Evolutionary conservation across 2,329 filamentous ascomycete species (phyloP), one percentile per base, ranked within the genome.

Genomic region (Hansfordia pulvinata): DNA sequence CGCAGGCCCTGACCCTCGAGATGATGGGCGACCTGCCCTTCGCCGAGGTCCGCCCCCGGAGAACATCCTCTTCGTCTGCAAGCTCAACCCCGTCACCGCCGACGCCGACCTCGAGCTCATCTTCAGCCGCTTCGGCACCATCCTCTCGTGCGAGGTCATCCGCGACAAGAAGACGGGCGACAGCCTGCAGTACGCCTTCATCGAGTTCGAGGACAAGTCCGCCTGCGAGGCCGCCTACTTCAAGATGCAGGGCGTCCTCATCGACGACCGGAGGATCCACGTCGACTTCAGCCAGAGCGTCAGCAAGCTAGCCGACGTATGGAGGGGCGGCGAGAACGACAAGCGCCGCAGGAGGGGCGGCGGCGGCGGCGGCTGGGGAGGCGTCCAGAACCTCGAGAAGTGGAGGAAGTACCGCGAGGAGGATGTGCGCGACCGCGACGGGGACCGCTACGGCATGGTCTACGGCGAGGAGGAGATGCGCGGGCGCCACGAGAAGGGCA

Each of bases 251-350:
- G 84, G 79, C 3, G 88, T 96, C 2, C 59, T 98, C 29, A 96
- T 98, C 37, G 90, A 98, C 44, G 90, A 98, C 42, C 82, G 93
- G 37, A 77, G 90, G 21, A 98, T 98, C 36, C 90, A 98, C 46
- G 90, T 98, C 30, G 90, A 98, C 55, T 98, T 98, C 53, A 94
- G 86, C 8, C 90, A 98, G 57, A 93, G 84, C 47, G 90, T 86
- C 34, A 70, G 76, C 35, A 88, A 84, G 47, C 58, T 98, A 6
- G 90, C 84, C 23, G 83, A 93, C 35, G 76, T 76, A 10, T 98
- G 90, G 90, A 70, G 90, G 35, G 78, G 73, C 33, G 76, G 77
- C 21, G 84, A 86, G 12, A 93, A 93, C 44, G 69, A 67, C 20
- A 94, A 93, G 57, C 69, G 88, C 24, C 57, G 60, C 52, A 42